Base-by-base conservation (phyloP, 371 early-diverging fungal genomes). In the Fennellomyces sp. region DNA sequence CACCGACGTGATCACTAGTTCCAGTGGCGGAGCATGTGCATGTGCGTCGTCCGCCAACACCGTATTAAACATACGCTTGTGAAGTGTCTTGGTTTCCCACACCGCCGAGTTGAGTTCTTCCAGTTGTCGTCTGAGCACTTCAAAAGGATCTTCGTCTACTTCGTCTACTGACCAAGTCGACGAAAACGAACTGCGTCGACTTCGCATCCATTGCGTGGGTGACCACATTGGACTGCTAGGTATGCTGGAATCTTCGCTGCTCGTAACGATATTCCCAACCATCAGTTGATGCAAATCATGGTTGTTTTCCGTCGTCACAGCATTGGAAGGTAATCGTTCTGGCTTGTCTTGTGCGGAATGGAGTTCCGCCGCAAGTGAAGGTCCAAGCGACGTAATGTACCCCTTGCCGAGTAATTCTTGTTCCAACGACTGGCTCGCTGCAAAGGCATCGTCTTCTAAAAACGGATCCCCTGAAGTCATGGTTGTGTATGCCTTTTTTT, bases 31-130 rank as follows among this genome's bases (percentile, higher is more conserved):
- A 17, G 77, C 67, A 74, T 67, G 72, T 17, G 15, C 17, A 31
- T 28, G 27, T 56, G 6, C 45, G 39, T 75, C 74, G 67, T 75
- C 73, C 5, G 75, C 56, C 17, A 73, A 42, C 26, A 78, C 45
- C 0, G 76, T 76, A 60, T 78, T 76, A 39, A 70, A 64, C 26
- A 81, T 53, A 6, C 78, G 70, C 57, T 81, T 81, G 39, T 76
- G 78, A 31, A 74, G 65, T 26, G 76, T 78, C 52, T 77, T 81
- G 15, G 78, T 78, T 52, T 81, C 78, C 78, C 78, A 78, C 2
- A 75, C 75, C n/a, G 73, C 70, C 27, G 72, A 71, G 57, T 77
- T 75, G 28, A 75, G 56, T 23, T 81, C 81, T 52, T 81, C 81
- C 12, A 81, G 49, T 31, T 81, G 81, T 57, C 74, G 60, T 51